Evolutionary conservation across 805 yeast genomes (phyloP).

Genomic region (Nakazawaea wickerhamii): DNA sequence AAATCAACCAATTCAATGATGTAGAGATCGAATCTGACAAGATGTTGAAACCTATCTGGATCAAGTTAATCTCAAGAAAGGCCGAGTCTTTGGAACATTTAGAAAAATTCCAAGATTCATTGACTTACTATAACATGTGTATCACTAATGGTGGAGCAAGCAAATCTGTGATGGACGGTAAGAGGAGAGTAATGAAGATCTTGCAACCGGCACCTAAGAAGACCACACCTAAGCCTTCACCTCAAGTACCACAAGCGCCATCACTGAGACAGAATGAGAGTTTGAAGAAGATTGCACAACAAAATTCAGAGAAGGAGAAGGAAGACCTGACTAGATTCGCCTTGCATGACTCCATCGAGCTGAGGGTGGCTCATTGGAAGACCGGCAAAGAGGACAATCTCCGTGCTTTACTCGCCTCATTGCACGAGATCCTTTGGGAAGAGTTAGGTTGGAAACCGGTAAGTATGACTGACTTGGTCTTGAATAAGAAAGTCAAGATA

Average conservation of each 20-base stretch:
- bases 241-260: conserved; percentile 12
- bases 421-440: conserved; percentile 66
- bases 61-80: conserved; percentile 58
- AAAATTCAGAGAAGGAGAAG: conserved; percentile 29
- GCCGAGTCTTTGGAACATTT: conserved; percentile 83
- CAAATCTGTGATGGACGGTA: conserved; percentile 69
- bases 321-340: conserved; percentile 52
- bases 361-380: conserved; percentile 56
- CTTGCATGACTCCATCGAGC: conserved; percentile 59
- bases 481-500: conserved; percentile 86
- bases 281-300: conserved; percentile 44
- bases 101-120: conserved; percentile 65
- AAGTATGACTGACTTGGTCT: conserved; percentile 66
- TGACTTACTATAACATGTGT: conserved; percentile 53
- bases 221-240: conserved; percentile 20
- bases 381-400: conserved; percentile 74
- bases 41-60: conserved; percentile 63
- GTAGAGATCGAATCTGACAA: conserved; percentile 44
- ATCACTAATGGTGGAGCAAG: conserved; percentile 65
- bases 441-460: conserved; percentile 63
- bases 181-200: conserved; percentile 65
- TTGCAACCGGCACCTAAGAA: conserved; percentile 47
- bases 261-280: conserved; percentile 28
- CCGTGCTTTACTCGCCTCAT: conserved; percentile 66
- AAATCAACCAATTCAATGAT: conserved; percentile 22